Base-by-base conservation (phyloP, 345 rosid species). In the Orychophragmus violaceus region DNA sequence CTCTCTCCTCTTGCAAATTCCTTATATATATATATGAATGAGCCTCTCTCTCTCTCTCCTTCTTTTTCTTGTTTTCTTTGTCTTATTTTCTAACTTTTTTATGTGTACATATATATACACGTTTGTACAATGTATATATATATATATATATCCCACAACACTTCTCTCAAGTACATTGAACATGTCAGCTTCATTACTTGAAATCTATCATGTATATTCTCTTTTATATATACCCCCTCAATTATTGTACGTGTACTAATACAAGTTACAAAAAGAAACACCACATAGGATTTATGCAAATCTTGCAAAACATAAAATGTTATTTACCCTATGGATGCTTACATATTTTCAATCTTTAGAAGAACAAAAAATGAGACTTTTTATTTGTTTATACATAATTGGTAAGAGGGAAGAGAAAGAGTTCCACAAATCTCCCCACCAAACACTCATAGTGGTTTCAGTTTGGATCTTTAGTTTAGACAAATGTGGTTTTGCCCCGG, bases 81-180 rank as follows among this genome's bases (percentile, higher is more conserved):
- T 50, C 19, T 39, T 39, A 5, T 42, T 42, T 12, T 53, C 19
- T 70, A 53, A 32, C 13, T 14, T 35, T 60, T 67, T 37, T 13
- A 28, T 41, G 48, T 41, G 45, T 6, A 41, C 48, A 49, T 24
- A 32, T 39, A 68, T 48, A 32, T 39, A 68, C 37, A 68, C 64
- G 68, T 68, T 54, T 72, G 71, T 64, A 64, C 70, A 64, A 53
- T 29, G 8, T 45, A 18, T 44, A 16, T 7, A 22, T 11, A 22
- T 49, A 22, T n/a, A n/a, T n/a, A n/a, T n/a, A n/a, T n/a, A n/a
- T n/a, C n/a, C n/a, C n/a, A n/a, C n/a, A n/a, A n/a, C n/a, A n/a
- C n/a, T n/a, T n/a, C n/a, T 48, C 74, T 71, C 59, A 64, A 72
- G 76, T 72, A 72, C 76, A 63, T 39, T 18, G n/a, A 16, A 71